These are phyloP conservation scores for Filobasidium wieringae DNA, from an alignment of 768 basidiomycete species.

Conservation along the genomic window DNA sequence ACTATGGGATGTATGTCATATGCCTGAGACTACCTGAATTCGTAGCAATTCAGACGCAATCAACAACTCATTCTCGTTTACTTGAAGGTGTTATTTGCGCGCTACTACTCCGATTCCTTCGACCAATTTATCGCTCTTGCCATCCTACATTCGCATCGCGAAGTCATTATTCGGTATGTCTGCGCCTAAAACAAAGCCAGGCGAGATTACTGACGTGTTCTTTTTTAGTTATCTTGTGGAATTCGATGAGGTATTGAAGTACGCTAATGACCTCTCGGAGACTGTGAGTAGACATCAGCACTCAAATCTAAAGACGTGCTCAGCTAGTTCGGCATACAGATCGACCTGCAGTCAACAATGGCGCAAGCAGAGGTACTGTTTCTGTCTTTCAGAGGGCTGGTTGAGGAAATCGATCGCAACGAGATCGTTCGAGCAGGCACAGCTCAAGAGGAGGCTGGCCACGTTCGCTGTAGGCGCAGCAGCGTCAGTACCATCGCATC, in stretches of 20 bases:
- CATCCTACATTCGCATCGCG: conserved; percentile 84
- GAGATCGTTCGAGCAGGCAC: conserved; percentile 7
- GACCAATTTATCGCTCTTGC: conserved; percentile 91
- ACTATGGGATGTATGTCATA: conserved; percentile 63
- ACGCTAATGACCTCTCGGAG: conserved; percentile 34
- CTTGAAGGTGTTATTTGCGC: conserved; percentile 39
- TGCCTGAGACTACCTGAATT: background rate
- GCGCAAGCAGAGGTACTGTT: conserved; percentile 95
- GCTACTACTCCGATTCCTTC: conserved; percentile 76
- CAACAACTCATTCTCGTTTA: conserved; percentile 38
- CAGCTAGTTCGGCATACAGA: conserved; percentile 33
- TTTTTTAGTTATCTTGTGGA: conserved; percentile 82
- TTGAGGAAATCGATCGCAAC: conserved; percentile 77
- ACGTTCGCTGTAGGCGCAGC: background rate
- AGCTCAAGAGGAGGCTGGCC: background rate
- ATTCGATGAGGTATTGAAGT: conserved; percentile 48
- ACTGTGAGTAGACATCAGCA: conserved; percentile 20
- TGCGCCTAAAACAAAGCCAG: no score
- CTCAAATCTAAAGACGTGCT: background rate
- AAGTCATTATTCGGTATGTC: conserved; percentile 88
- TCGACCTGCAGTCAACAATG: conserved; percentile 88
- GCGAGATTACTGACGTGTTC: no score
- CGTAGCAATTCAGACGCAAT: conserved; percentile 38
- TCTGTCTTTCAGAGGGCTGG: conserved; percentile 74
- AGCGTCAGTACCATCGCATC: conserved; percentile 3